Percentiles rank a stretch among this genome's conserved stretches.
Evolutionary conservation across 1,284 basidiomycete species (phyloP).

Genomic region (Marasmius oreades): DNA sequence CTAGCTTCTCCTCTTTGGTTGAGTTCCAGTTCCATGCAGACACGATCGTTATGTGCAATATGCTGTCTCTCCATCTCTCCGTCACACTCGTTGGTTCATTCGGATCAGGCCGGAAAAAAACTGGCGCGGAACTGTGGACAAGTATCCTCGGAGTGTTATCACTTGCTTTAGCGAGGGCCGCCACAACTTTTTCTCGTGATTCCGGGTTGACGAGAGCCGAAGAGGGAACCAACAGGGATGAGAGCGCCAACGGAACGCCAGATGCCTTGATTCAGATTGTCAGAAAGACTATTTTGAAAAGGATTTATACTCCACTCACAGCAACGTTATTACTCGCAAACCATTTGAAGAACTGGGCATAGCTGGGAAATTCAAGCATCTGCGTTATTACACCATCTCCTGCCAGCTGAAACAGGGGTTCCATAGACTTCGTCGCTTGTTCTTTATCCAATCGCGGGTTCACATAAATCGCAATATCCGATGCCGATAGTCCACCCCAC

Average conservation of each 20-base stretch:
- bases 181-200: constrained; percentile 27
- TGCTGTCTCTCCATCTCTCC: constrained; percentile 21
- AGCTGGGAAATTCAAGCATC: constrained; percentile 33
- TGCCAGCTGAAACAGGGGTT: constrained; percentile 27
- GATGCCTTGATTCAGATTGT: constrained; percentile 25
- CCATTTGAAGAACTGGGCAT: constrained; percentile 34
- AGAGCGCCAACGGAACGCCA: constrained; percentile 35
- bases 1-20: constrained; percentile 15
- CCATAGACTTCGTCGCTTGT: constrained; percentile 35
- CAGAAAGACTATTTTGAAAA: not conserved
- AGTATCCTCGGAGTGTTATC: constrained; percentile 16
- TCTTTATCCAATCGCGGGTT: constrained; percentile 22
- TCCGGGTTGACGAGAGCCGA: constrained; percentile 30
- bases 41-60: constrained; percentile 21
- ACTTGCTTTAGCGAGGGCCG: constrained; percentile 31
- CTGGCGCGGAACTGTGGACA: constrained; percentile 23
- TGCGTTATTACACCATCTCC: constrained; percentile 21
- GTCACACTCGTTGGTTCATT: constrained; percentile 19
- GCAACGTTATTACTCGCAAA: constrained; percentile 29
- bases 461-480: constrained; percentile 12
- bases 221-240: constrained; percentile 40
- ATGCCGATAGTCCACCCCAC: constrained; percentile 29
- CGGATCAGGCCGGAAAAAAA: constrained; percentile 18
- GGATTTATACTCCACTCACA: too few species aligned
- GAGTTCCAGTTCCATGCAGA: constrained; percentile 22